These are phyloP conservation scores for Pythium graminicola DNA, from an alignment of 352 stramenopile species.

Conservation along the genomic window DNA sequence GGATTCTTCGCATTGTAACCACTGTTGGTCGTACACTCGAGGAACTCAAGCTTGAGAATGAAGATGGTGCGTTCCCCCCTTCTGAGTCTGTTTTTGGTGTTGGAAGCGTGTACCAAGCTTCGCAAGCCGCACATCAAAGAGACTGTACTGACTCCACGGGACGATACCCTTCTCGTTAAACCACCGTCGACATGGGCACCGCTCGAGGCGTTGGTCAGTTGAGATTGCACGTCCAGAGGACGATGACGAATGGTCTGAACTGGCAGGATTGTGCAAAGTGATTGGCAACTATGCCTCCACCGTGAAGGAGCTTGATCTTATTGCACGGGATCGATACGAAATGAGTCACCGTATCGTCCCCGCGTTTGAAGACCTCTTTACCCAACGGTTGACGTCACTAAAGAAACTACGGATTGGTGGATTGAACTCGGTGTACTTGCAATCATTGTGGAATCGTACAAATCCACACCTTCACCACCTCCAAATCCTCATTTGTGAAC, in stretches of 20 bases:
- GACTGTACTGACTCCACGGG: neutral
- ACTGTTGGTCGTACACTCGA: neutral
- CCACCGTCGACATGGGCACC: neutral
- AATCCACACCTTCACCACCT: neutral
- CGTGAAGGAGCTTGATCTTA: neutral
- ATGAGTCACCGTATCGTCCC: neutral
- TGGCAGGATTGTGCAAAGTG: neutral
- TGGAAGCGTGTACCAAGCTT: neutral
- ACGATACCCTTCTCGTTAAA: neutral
- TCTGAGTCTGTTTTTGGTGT: neutral
- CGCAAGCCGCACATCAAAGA: conserved; percentile 4
- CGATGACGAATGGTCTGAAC: neutral
- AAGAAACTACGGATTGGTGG: neutral
- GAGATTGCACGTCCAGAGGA: neutral
- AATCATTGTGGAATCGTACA: neutral
- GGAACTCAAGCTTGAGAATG: neutral
- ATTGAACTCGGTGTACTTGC: neutral
- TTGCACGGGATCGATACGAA: neutral
- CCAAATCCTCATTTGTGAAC: neutral
- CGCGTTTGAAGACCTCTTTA: neutral
- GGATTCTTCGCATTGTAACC: neutral
- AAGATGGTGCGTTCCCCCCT: neutral
- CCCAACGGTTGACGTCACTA: neutral
- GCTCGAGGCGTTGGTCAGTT: neutral
- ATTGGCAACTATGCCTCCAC: neutral